Evolutionary conservation across 1,284 basidiomycete genomes (phyloP).

Genomic region (Rhodotorula sp.): DNA sequence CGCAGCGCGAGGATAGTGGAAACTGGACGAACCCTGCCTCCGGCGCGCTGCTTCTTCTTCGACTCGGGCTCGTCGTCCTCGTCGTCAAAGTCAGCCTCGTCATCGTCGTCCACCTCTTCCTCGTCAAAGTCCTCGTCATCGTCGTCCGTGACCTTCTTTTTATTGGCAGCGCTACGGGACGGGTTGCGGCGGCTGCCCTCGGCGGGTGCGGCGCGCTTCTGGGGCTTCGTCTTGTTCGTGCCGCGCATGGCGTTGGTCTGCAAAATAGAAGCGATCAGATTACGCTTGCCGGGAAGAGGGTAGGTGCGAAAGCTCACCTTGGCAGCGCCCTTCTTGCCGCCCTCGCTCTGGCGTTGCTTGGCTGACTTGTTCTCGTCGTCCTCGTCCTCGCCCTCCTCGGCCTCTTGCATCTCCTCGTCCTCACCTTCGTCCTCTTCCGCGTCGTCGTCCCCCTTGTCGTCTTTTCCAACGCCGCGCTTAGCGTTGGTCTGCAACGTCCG

Average conservation of each 20-base stretch:
- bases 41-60: constrained; percentile 24
- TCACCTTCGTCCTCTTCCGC: constrained; percentile 14
- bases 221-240: constrained; percentile 13
- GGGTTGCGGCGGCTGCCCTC: constrained; percentile 18
- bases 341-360: constrained; percentile 18
- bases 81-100: constrained; percentile 15
- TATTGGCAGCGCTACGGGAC: constrained; percentile 2
- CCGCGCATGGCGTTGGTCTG: constrained; percentile 19
- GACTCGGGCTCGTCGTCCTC: constrained; percentile 19
- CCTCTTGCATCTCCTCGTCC: neutral
- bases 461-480: constrained; percentile 9
- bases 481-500: neutral
- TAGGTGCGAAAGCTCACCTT: constrained; percentile 1
- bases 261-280: neutral
- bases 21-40: constrained; percentile 4
- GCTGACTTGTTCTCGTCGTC: constrained; percentile 6
- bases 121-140: constrained; percentile 8
- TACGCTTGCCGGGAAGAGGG: no score
- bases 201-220: constrained; percentile 17
- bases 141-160: constrained; percentile 2
- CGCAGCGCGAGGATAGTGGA: neutral
- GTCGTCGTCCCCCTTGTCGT: constrained; percentile 1
- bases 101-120: neutral
- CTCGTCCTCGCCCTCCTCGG: neutral
- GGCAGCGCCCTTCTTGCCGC: constrained; percentile 29